Evolutionary conservation across 1,284 basidiomycete genomes (phyloP).

Genomic region (Puccinia horiana): DNA sequence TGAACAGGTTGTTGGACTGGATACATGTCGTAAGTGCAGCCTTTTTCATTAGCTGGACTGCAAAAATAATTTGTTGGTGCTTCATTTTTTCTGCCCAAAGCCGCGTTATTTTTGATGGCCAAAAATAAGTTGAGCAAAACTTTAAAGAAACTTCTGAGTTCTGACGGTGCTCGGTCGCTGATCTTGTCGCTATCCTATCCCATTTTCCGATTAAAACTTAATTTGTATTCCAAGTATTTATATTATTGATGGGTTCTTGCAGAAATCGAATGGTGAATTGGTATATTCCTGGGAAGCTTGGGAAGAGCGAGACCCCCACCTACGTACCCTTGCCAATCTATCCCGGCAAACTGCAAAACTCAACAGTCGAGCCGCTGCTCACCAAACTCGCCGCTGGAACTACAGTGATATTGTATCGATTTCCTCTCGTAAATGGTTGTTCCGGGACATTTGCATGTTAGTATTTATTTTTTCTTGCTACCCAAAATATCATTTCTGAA

Average conservation of each 20-base stretch:
- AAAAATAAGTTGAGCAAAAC: slow-evolving; percentile 37
- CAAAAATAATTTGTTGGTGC: background rate
- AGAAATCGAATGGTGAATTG: slow-evolving; percentile 81
- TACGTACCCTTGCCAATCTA: slow-evolving; percentile 69
- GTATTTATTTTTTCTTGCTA: slow-evolving; percentile 15
- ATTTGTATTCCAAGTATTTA: slow-evolving; percentile 68
- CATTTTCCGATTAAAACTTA: slow-evolving; percentile 13
- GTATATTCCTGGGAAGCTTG: slow-evolving; percentile 83
- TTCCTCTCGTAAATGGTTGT: slow-evolving; percentile 80
- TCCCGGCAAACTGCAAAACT: slow-evolving; percentile 75
- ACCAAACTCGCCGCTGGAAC: slow-evolving; percentile 64
- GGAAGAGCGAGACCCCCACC: slow-evolving; percentile 62
- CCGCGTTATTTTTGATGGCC: slow-evolving; percentile 46
- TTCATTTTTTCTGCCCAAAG: background rate
- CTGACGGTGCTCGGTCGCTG: slow-evolving; percentile 63
- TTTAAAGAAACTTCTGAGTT: slow-evolving; percentile 75
- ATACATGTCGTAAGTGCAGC: slow-evolving; percentile 43
- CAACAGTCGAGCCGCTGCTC: slow-evolving; percentile 59
- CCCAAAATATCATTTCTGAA: slow-evolving; percentile 56
- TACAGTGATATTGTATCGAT: slow-evolving; percentile 76
- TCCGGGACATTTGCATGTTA: slow-evolving; percentile 74
- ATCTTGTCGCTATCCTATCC: background rate
- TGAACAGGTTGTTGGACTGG: slow-evolving; percentile 50
- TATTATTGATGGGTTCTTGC: slow-evolving; percentile 87
- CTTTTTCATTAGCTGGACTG: background rate